Evolutionary conservation across 805 yeast species (phyloP), one percentile per base, ranked within the genome.

Genomic region (Spathaspora girioi): DNA sequence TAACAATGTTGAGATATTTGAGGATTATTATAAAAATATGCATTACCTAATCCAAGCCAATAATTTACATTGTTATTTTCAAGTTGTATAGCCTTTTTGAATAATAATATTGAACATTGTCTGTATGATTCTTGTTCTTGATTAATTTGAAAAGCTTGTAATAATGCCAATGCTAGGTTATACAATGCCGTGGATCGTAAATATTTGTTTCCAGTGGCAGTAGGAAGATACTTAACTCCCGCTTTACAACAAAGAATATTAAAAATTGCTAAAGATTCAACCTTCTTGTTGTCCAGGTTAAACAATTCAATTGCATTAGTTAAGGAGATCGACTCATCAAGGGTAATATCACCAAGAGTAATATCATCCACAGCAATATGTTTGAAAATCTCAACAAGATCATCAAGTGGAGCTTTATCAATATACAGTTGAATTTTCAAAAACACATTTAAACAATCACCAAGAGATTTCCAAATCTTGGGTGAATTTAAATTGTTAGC

Each of bases 1-100:
- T 88, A 89, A 65, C 97, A 90, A 69, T 94, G 99, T 67, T 94
- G 99, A 0, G 97, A 76, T 6, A 89, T 87, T 46, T 80, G 78
- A 0, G 93, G 84, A 56, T 83, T 87, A 3, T 75, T 67, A 2
- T 81, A 69, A 50, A 84, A 76, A 7, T 89, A 81, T 0, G 91
- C 87, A 51, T 86, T 78, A 12, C 98, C 99, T 27, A 93, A 73
- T 0, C 88, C 85, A 49, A 81, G 75, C 99, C 99, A 94, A 52
- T 83, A 83, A 17, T 79, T 83, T 1, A 86, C 73, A 55, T 86
- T 87, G 51, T 78, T 80, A 5, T 85, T 77, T 64, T 93, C 97
- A 8, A 83, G 68, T 50, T 79, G 83, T 50, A 92, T 82, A 0
- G 97, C 86, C 43, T 75, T 78, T 57, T 87, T 88, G 55, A 88